phyloP scores from a whole-genome alignment of 2,329 filamentous ascomycete genomes.

The Spiromastix sp. region DNA sequence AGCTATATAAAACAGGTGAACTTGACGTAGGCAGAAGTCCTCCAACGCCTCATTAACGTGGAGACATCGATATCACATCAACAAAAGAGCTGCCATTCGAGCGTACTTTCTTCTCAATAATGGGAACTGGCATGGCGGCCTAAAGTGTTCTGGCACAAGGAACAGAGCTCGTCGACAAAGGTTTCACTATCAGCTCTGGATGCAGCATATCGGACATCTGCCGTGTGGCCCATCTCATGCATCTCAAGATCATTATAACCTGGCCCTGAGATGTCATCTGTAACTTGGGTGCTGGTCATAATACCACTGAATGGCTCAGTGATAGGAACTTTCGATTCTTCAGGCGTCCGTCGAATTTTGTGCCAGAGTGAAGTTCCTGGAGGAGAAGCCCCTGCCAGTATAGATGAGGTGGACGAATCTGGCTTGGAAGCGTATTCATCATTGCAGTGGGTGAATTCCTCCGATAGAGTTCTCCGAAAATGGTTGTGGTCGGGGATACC shows the following conservation, averaged over 20 bases:
- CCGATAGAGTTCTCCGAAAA: slow-evolving; percentile 51
- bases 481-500: slow-evolving; percentile 45
- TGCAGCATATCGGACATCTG: slow-evolving; percentile 8
- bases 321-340: too few species aligned
- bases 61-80: too few species aligned
- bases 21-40: not conserved
- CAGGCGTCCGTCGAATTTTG: too few species aligned
- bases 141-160: slow-evolving; percentile 6
- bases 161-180: slow-evolving; percentile 12
- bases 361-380: slow-evolving; percentile 8
- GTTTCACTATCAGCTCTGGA: slow-evolving; percentile 5
- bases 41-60: not conserved
- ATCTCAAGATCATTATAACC: slow-evolving; percentile 12
- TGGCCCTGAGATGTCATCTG: slow-evolving; percentile 29
- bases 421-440: slow-evolving; percentile 3
- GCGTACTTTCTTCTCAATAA: too few species aligned
- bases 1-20: not conserved
- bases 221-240: slow-evolving; percentile 8
- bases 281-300: slow-evolving; percentile 53
- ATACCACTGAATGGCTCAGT: slow-evolving; percentile 49
- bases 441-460: slow-evolving; percentile 44
- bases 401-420: slow-evolving; percentile 14
- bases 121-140: too few species aligned
- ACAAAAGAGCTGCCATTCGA: too few species aligned
- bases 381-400: slow-evolving; percentile 8